Evolutionary conservation across 179 eudicot genomes (phyloP).

Genomic region (Silene noctiflora): DNA sequence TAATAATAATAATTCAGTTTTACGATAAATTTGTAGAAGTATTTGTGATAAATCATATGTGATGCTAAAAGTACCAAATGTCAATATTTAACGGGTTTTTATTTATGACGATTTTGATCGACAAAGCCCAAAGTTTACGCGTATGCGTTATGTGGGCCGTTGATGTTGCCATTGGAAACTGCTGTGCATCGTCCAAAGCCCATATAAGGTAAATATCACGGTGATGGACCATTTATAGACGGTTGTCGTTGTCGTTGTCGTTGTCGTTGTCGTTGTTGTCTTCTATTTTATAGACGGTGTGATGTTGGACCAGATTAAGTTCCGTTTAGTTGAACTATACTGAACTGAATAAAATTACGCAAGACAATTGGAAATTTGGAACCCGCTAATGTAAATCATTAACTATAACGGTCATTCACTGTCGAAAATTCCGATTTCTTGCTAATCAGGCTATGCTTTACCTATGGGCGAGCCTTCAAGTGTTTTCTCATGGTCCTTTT

Average conservation of each 20-base stretch:
- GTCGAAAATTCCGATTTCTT: neutral
- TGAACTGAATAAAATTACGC: too few relatives aligned
- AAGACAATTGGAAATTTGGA: too few relatives aligned
- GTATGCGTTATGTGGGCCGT: conserved; percentile 31
- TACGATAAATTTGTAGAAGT: too few relatives aligned
- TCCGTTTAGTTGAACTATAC: too few relatives aligned
- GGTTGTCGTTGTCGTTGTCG: too few relatives aligned
- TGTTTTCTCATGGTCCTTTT: conserved; percentile 13
- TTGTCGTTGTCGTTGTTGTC: too few relatives aligned
- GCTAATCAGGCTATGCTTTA: neutral
- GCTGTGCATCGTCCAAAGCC: conserved; percentile 18
- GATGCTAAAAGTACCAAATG: neutral
- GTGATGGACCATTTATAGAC: conserved; percentile 22
- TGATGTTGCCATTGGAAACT: conserved; percentile 4
- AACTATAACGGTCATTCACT: too few relatives aligned
- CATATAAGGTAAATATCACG: conserved; percentile 1
- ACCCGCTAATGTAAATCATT: too few relatives aligned
- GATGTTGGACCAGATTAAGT: too few relatives aligned
- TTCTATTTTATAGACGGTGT: too few relatives aligned
- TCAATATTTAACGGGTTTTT: neutral
- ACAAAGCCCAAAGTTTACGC: conserved; percentile 25
- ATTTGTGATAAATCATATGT: neutral
- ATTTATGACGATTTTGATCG: neutral
- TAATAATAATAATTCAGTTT: too few relatives aligned
- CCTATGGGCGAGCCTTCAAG: neutral